Base-by-base conservation (phyloP, 306 rosid species). In the Mimosa bimucronata region DNA sequence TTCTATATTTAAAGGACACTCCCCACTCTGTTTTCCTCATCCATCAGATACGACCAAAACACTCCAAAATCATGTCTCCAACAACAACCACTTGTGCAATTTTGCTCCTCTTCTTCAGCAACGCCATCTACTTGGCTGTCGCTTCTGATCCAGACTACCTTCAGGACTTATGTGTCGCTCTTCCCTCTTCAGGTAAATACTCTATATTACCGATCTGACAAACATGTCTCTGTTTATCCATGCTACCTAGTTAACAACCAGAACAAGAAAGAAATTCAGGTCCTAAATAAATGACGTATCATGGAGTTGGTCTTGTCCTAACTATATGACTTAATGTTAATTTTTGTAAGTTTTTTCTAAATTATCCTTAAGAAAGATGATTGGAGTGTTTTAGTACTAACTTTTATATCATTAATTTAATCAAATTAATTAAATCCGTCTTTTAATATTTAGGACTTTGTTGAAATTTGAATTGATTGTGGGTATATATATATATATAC, bases 151-250 rank as follows among this genome's bases (percentile, higher is more conserved):
- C 84, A 4, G 80, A 75, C 76, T 0, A 46, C 14, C 80, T 81
- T 41, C 84, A 81, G 15, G 84, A 75, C 67, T 21, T 81, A 13
- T 81, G 84, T 29, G 84, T 81, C 4, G 84, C 84, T 52, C 42
- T 58, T 66, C 84, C 84, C 48, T 74, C 84, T 55, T 81, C 80
- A 40, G 67, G 84, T 75, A 80, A 18, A 10, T 45, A 31, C n/a
- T 5, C 25, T 19, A 7, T 42, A 14, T 28, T 50, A 26, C 34
- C 28, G 62, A 71, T 19, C 19, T 18, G 19, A 40, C 8, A 38
- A 46, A 46, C 53, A 14, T 11, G 46, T 42, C 7, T 37, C 29
- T 40, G 4, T 67, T 29, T 4, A 37, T 40, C 1, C 50, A 29
- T 67, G 46, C 11, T 42, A 42, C 38, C 38, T 42, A 42, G 46